Evolutionary conservation across 176 grass and related monocot species (phyloP), one percentile per base, ranked within the genome.

Genomic region (Paspalum notatum): DNA sequence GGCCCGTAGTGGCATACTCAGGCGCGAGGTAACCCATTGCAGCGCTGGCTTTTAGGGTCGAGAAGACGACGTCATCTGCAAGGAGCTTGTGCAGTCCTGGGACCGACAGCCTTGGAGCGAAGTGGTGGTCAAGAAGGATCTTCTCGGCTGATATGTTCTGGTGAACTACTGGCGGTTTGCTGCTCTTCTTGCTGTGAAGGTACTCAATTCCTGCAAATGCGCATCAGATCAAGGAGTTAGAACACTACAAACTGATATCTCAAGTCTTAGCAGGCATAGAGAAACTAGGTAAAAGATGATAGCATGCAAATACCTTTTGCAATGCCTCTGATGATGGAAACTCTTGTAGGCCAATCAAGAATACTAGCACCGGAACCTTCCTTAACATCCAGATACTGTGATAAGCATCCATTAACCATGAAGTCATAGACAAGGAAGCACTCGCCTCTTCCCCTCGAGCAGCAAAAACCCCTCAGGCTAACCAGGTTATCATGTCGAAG

Each of bases 401-500:
- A 90, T 42, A 99, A 50, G 71, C 76, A 95, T 18, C 92, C 96
- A 62, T 91, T 99, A 20, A 81, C 73, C 65, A 92, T 90, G 66
- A 87, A 91, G 77, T 99, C 96, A 60, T 95, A 99, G 55, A 99
- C 89, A 70, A 99, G 85, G 80, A 95, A 93, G 53, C 93, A 95
- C 45, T 95, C 92, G 1, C 96, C 96, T 73, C 96, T 86, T 0
- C 88, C 96, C 25, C 84, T 91, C 6, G 96, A 99, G 66, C 96
- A 99, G 78, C 96, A 95, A 75, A 99, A 99, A 2, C 96, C 96
- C 71, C 90, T 95, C 44, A 99, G 66, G 6, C 81, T 69, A 18
- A 95, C 87, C 18, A 99, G 82, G 82, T 99, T 99, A 17, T 93
- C 96, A 39, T 99, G 96, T 27, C 63, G 89, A 78, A 99, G 64